Base-by-base conservation (phyloP, 441 rosid genomes). In the Melastoma candidum region DNA sequence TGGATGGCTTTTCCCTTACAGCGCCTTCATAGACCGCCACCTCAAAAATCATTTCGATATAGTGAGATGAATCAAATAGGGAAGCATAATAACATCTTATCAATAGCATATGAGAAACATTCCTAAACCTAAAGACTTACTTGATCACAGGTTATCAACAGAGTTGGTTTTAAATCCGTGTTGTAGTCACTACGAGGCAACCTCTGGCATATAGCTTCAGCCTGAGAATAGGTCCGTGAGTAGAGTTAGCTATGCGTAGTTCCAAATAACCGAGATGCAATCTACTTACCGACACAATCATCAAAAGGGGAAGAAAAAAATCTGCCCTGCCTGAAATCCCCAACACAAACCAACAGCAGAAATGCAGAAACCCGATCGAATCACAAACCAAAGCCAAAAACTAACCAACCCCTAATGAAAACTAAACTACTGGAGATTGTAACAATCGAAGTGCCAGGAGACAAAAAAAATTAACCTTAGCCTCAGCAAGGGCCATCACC, bases 401-500 rank as follows among this genome's bases (percentile, higher is more conserved):
- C 49, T 51, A 25, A 51, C 24, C 46, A 14, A 44, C 22, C 22
- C 22, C 22, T 17, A 17, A 17, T 17, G 22, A 17, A 17, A 17
- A 17, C 22, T 17, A 17, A 17, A 17, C 22, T 17, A 17, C 22
- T 17, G 25, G 25, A 5, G 2, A 49, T 49, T 27, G 36, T 2
- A 44, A 12, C 7, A 6, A 13, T 39, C n/a, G 4, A 32, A 46
- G 14, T 11, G 53, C 11, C 36, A n/a, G 17, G 22, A 12, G 7
- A 53, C 22, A 17, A 17, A 66, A 48, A 24, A 26, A 14, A 59
- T 7, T 54, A 56, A 85, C 95, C 94, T 92, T 85, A 14, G 97
- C 94, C 71, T 84, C 95, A 50, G 98, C 97, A 57, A 92, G 77
- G 60, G 94, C 83, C 76, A 82, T 68, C 13, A 88, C 98, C 74